phyloP scores from a whole-genome alignment of 306 rosid species.

The Vicia villosa region DNA sequence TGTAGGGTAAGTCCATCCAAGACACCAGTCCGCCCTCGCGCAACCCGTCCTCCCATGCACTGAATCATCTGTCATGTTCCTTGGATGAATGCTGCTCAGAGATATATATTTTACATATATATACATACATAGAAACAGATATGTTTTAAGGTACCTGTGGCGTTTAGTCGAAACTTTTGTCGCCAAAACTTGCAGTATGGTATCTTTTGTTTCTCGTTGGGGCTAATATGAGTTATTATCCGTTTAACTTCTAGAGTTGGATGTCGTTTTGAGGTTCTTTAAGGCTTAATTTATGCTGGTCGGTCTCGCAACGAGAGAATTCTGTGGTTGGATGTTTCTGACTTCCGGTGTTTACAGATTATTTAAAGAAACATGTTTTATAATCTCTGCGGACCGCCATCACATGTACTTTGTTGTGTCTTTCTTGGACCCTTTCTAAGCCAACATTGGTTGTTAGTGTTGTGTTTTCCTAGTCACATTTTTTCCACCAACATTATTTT shows the following conservation, averaged over 20 bases:
- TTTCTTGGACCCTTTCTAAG: not conserved
- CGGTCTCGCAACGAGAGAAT: constrained; percentile 38
- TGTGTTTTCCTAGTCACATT: not conserved
- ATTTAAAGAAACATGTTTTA: constrained; percentile 40
- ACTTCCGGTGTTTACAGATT: constrained; percentile 38
- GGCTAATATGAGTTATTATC: constrained; percentile 37
- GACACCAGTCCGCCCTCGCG: constrained; percentile 82
- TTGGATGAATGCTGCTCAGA: constrained; percentile 46
- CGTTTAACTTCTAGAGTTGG: constrained; percentile 68
- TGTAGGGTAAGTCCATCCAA: constrained; percentile 93
- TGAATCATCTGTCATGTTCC: constrained; percentile 49
- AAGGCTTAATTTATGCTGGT: constrained; percentile 57
- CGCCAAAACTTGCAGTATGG: constrained; percentile 43
- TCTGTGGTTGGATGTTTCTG: constrained; percentile 50
- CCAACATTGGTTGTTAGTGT: constrained; percentile 8
- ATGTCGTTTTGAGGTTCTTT: constrained; percentile 62
- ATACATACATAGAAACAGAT: constrained; percentile 63
- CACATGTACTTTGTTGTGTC: not conserved
- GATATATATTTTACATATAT: constrained; percentile 61
- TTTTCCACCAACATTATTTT: not conserved
- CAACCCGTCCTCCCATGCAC: constrained; percentile 53
- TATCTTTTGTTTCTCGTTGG: constrained; percentile 36
- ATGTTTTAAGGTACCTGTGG: constrained; percentile 53
- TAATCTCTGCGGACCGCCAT: not conserved
- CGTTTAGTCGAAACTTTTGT: constrained; percentile 51